Base-by-base conservation (phyloP, 2,329 filamentous ascomycete genomes). In the Paraphoma chrysanthemicola region DNA sequence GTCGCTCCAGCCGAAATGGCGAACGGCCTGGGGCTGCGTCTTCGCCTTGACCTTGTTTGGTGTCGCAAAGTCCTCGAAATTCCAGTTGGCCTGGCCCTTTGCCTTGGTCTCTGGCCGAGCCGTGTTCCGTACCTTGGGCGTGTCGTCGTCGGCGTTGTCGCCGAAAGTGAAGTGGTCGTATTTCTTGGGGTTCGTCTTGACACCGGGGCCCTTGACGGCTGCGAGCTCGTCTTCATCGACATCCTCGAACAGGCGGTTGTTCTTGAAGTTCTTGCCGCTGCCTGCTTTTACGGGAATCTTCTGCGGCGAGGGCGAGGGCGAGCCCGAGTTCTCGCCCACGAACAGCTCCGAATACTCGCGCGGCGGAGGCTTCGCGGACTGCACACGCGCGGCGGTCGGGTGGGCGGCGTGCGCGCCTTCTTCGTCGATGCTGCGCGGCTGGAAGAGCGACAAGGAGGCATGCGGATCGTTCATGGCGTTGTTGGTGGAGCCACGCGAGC, bases 141-240 rank as follows among this genome's bases (percentile, higher is more conserved):
- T 75, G 47, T 63, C 65, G 49, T 79, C 66, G 41, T 75, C 74
- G 49, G 79, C 84, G 48, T 87, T 88, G 63, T 92, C 88, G 55
- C 84, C 87, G 71, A 96, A 90, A 57, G 93, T 89, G 72, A 96
- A 96, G 78, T 98, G 94, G 56, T 90, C 83, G 79, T 88, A 97
- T 77, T 92, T 96, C 71, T 87, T 87, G 2, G 91, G 86, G 74
- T 95, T 86, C 6, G 90, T 88, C 69, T 89, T 86, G 79, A 80
- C 79, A 64, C 82, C 36, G 5, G 44, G 17, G 4, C 16, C 75
- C 12, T 57, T 67, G 46, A 58, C 54, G n/a, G 59, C 53, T 12
- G 62, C 48, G n/a, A 65, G 41, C 16, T 72, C 66, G 14, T 75
- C 81, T 47, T 86, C 85, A 23, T 85, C 39, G 8, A 17, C 81